phyloP scores from a whole-genome alignment of 495 filamentous ascomycete species.

The Lophium mytilinum region DNA sequence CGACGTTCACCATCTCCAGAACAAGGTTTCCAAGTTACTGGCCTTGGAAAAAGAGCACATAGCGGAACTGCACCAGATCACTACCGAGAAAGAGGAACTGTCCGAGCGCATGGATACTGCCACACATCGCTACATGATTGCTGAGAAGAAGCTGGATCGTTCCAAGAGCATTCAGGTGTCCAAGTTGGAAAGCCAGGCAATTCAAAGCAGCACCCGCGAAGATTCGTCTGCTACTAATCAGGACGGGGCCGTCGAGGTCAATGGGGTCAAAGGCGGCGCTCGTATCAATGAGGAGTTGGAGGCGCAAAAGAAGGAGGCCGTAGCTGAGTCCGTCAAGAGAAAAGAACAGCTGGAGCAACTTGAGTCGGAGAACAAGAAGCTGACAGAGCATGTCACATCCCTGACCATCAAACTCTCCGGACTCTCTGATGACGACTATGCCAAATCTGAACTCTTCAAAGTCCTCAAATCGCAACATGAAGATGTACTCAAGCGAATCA shows the following conservation, averaged over 20 bases:
- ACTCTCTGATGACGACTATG: constrained; percentile 87
- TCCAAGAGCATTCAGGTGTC: constrained; percentile 79
- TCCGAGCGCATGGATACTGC: constrained; percentile 77
- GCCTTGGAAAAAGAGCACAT: constrained; percentile 73
- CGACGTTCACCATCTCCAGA: constrained; percentile 64
- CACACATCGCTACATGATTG: constrained; percentile 83
- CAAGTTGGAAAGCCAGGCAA: constrained; percentile 84
- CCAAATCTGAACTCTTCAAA: constrained; percentile 86
- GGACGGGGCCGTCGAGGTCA: constrained; percentile 50
- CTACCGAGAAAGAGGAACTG: constrained; percentile 72
- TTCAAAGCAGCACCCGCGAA: constrained; percentile 48
- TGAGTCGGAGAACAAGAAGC: constrained; percentile 67
- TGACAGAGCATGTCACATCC: constrained; percentile 71
- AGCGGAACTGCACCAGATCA: constrained; percentile 64
- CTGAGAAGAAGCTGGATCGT: constrained; percentile 87
- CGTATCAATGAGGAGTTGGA: constrained; percentile 49
- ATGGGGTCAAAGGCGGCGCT: constrained; percentile 38
- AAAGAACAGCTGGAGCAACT: constrained; percentile 78
- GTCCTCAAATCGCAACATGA: constrained; percentile 81
- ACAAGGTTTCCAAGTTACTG: constrained; percentile 61
- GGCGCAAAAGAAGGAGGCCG: constrained; percentile 62
- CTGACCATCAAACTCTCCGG: constrained; percentile 56
- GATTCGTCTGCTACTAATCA: constrained; percentile 21
- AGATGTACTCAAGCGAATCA: constrained; percentile 83
- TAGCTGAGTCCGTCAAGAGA: constrained; percentile 66